Conservation (phyloP, 129 eudicot genomes). For the Smallanthus sonchifolius region DNA sequence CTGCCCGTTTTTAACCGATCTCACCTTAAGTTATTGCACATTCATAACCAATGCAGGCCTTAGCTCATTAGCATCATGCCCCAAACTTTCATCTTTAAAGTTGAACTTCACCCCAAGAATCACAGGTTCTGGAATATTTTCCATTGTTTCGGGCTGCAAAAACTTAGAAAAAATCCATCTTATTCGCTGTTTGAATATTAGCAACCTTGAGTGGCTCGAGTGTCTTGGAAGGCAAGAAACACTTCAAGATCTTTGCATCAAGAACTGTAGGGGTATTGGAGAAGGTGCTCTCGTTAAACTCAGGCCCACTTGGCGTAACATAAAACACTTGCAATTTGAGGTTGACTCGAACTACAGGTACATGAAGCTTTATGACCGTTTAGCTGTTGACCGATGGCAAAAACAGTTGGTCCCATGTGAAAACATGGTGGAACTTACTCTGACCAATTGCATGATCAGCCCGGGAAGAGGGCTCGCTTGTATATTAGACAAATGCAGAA, state of each 20-base stretch:
- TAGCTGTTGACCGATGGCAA: slow-evolving; percentile 70
- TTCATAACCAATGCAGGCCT: slow-evolving; percentile 78
- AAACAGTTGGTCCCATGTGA: slow-evolving; percentile 65
- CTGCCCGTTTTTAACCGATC: slow-evolving; percentile 51
- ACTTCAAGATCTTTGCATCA: slow-evolving; percentile 62
- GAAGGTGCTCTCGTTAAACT: slow-evolving; percentile 74
- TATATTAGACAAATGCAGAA: slow-evolving; percentile 64
- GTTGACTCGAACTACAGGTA: slow-evolving; percentile 64
- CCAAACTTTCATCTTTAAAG: slow-evolving; percentile 61
- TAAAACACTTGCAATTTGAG: slow-evolving; percentile 60
- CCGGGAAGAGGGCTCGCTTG: slow-evolving; percentile 91
- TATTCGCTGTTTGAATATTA: slow-evolving; percentile 57
- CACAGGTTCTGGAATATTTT: slow-evolving; percentile 69
- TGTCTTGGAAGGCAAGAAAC: slow-evolving; percentile 66
- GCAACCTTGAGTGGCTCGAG: slow-evolving; percentile 81
- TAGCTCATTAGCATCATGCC: slow-evolving; percentile 50
- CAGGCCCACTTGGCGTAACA: slow-evolving; percentile 61
- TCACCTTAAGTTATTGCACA: slow-evolving; percentile 78
- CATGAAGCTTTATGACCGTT: slow-evolving; percentile 68
- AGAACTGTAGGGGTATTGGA: slow-evolving; percentile 78
- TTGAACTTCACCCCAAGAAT: slow-evolving; percentile 72
- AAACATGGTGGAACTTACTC: slow-evolving; percentile 57
- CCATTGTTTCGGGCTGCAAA: slow-evolving; percentile 65
- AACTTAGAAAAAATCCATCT: slow-evolving; percentile 55
- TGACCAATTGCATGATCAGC: slow-evolving; percentile 67